Percentiles rank a stretch among this genome's conserved stretches.
phyloP scores from a whole-genome alignment of 768 basidiomycete species.

The Cystobasidium ongulense region DNA sequence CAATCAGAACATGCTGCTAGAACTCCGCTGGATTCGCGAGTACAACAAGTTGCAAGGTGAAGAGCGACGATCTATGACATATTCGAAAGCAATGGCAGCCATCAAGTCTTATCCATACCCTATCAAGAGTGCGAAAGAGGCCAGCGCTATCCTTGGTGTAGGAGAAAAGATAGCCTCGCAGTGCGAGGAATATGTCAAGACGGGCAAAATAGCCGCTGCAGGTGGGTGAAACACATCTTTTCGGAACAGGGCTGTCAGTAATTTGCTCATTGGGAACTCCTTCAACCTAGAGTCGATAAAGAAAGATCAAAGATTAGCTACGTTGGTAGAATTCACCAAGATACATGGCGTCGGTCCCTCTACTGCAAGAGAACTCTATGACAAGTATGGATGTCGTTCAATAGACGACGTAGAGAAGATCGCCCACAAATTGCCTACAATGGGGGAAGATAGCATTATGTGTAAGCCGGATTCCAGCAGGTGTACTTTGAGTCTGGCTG shows the following conservation, averaged over 20 bases:
- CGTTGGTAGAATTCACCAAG: constrained; percentile 56
- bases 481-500: not conserved
- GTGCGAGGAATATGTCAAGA: constrained; percentile 59
- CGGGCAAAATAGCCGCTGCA: constrained; percentile 56
- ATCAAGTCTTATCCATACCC: constrained; percentile 45
- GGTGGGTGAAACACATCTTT: constrained; percentile 49
- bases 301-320: constrained; percentile 54
- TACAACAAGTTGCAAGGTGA: constrained; percentile 28
- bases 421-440: constrained; percentile 51
- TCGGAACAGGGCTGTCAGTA: not conserved
- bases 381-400: constrained; percentile 56
- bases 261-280: not conserved
- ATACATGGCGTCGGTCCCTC: constrained; percentile 67
- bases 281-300: constrained; percentile 37
- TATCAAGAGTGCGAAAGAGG: constrained; percentile 43
- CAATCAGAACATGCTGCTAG: constrained; percentile 32
- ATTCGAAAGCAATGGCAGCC: constrained; percentile 58
- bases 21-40: constrained; percentile 22
- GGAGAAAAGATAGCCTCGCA: constrained; percentile 49
- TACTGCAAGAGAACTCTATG: constrained; percentile 61
- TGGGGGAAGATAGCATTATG: constrained; percentile 43
- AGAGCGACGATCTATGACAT: constrained; percentile 59
- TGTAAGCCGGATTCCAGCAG: not conserved
- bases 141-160: constrained; percentile 41
- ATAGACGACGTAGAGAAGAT: constrained; percentile 57